A percentile compares a stretch with the other conserved stretches of the same genome.
Conservation (phyloP, 192 early-diverging fungal species). For the Powellomyces hirtus region DNA sequence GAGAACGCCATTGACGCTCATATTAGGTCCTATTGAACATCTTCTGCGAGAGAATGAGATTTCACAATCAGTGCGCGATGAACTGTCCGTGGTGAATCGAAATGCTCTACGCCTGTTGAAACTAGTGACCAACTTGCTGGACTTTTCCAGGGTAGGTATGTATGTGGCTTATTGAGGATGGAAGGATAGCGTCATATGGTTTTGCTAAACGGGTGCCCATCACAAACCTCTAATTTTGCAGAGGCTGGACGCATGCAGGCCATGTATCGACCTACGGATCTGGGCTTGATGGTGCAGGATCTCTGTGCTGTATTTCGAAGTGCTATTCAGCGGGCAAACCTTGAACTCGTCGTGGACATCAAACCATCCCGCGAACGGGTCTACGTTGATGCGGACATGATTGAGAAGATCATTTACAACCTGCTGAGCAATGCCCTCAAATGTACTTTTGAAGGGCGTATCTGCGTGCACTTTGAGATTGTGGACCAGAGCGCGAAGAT, state of each 20-base stretch:
- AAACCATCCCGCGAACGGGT: background rate
- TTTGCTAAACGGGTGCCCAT: too few relatives aligned
- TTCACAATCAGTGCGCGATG: conserved; percentile 17
- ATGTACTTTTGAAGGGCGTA: conserved; percentile 44
- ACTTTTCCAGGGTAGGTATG: conserved; percentile 48
- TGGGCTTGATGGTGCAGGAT: background rate
- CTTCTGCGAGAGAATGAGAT: conserved; percentile 16
- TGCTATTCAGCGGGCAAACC: conserved; percentile 4
- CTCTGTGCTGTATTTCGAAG: conserved; percentile 17
- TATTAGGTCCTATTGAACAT: conserved; percentile 48
- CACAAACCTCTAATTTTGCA: too few relatives aligned
- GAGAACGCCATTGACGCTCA: conserved; percentile 47
- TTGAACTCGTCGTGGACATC: conserved; percentile 2
- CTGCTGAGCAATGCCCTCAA: conserved; percentile 53
- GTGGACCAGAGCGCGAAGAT: background rate
- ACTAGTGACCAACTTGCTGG: conserved; percentile 46
- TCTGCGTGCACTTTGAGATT: conserved; percentile 31
- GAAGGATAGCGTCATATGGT: too few relatives aligned
- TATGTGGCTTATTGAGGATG: too few relatives aligned
- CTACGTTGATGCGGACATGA: conserved; percentile 19
- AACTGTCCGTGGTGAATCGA: conserved; percentile 38
- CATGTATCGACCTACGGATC: background rate
- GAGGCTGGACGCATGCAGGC: conserved; percentile 30
- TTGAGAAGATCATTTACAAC: conserved; percentile 32
- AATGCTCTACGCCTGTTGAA: conserved; percentile 48